A percentile compares a stretch with the other conserved stretches of the same genome.
Conservation (phyloP, 306 rosid genomes). For the Adenanthera pavonina region DNA sequence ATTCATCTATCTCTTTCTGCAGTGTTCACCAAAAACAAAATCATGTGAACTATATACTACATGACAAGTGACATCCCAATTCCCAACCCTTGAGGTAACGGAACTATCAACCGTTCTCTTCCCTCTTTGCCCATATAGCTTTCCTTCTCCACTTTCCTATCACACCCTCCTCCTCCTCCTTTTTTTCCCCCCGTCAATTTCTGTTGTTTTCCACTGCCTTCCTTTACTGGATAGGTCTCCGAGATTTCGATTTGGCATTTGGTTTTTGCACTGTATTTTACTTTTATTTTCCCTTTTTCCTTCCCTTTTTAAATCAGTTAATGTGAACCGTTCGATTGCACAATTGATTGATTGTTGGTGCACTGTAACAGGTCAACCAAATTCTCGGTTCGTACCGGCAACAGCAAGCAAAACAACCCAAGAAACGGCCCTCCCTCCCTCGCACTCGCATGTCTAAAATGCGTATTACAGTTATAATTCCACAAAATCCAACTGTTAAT, state of each 20-base stretch:
- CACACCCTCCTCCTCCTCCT: not conserved
- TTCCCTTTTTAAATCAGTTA: not conserved
- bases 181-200: not conserved
- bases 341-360: not conserved
- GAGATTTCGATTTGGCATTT: not conserved
- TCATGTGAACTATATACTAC: constrained; percentile 1
- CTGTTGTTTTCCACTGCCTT: not conserved
- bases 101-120: not conserved
- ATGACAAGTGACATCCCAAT: constrained; percentile 25
- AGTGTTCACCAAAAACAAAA: not conserved
- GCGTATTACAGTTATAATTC: not conserved
- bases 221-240: not conserved
- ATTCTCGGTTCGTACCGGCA: constrained; percentile 3
- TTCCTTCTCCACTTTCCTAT: not conserved
- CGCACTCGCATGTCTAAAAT: not conserved
- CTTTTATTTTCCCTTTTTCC: not conserved
- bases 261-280: not conserved
- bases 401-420: not conserved
- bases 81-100: constrained; percentile 9
- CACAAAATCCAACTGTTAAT: not conserved
- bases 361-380: constrained; percentile 31
- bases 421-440: not conserved
- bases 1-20: not conserved
- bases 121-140: not conserved
- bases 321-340: not conserved